Base-by-base conservation (phyloP, 768 basidiomycete species). In the Phallus indusiatus region DNA sequence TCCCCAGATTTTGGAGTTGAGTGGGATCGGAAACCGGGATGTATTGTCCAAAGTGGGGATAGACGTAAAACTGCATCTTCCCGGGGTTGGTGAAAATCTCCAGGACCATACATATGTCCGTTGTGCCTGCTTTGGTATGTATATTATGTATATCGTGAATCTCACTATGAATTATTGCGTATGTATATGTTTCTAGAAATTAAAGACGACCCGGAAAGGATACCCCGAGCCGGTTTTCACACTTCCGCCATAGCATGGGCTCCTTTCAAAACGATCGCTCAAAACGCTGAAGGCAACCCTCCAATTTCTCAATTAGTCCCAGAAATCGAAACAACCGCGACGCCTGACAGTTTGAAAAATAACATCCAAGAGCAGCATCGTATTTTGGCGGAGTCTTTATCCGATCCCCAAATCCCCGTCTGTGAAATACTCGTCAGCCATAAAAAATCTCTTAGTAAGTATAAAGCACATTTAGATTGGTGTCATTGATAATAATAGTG, bases 41-140 rank as follows among this genome's bases (percentile, higher is more conserved):
- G 63, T 85, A 42, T 71, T 90, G 46, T 65, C 76, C 47, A 71
- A 70, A 37, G 70, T 78, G 54, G 74, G 73, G 11, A 77, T 91
- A 33, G 64, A 70, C 6, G 72, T 75, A 59, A 55, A 81, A 24
- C 75, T 86, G 14, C 81, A 88, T 56, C 78, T 90, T 14, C 86
- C 86, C 1, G 85, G 84, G 17, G 89, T 94, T 0, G 89, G 90
- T 11, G 84, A 86, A 66, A 80, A 88, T 62, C 63, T 77, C 52
- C 78, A 78, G 64, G 76, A 80, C 59, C 76, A 83, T 59, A 42
- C 42, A n/a, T 42, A 14, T 42, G n/a, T 42, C 42, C n/a, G n/a
- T 42, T 12, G 42, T 42, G 42, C n/a, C 4, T 3, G 42, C 12
- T 42, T 42, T 11, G 42, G 42, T 42, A 10, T 11, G 42, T 14